Percentiles rank a stretch among this genome's conserved stretches.
Conservation (phyloP, 169 alveolate genomes). For the Perkinsus marinus region DNA sequence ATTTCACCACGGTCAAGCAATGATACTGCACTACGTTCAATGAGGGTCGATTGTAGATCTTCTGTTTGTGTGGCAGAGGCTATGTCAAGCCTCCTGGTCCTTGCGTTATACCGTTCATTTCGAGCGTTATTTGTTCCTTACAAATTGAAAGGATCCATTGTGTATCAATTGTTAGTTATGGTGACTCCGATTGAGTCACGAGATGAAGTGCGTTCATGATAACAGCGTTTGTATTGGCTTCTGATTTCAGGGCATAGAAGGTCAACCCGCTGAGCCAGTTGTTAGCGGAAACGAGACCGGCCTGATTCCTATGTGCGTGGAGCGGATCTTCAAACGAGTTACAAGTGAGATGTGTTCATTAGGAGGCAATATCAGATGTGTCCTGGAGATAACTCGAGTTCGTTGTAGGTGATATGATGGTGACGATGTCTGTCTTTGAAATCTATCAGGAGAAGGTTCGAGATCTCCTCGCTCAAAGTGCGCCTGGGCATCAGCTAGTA, state of each 20-base stretch:
- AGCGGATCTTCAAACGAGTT: not conserved
- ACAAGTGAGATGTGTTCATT: not conserved
- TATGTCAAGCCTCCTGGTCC: no score
- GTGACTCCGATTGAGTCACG: no score
- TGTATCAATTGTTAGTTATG: no score
- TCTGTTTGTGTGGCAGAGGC: no score
- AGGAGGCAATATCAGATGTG: not conserved
- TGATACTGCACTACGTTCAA: no score
- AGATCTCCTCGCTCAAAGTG: constrained; percentile 9
- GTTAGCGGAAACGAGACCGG: not conserved
- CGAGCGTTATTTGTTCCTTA: no score
- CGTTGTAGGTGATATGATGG: not conserved
- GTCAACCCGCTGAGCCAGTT: not conserved
- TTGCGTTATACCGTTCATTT: no score
- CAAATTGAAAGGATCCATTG: no score
- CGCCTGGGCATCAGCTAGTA: not conserved
- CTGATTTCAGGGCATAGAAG: not conserved
- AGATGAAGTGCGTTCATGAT: no score
- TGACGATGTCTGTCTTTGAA: constrained; percentile 28
- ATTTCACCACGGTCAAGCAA: no score
- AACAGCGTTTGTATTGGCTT: no score
- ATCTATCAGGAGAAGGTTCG: constrained; percentile 25
- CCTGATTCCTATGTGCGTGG: not conserved
- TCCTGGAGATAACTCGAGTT: not conserved
- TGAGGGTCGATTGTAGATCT: no score